Conservation (phyloP, 2,329 filamentous ascomycete genomes). For the Leptographium galeiforme region DNA sequence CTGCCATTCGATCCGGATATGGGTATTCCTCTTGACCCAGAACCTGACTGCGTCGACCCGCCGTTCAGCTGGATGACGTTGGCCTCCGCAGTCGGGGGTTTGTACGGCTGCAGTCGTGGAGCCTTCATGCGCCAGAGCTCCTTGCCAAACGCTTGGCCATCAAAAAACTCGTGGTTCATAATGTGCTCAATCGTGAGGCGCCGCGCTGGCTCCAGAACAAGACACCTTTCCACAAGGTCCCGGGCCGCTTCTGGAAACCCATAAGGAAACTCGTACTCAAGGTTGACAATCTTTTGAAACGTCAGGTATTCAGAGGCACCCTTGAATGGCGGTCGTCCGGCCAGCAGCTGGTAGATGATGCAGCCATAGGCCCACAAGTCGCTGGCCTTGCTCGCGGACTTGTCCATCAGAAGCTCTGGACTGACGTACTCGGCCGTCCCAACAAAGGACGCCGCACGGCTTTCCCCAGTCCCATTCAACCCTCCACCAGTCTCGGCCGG, state of each 20-base stretch:
- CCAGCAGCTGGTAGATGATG: slow-evolving; percentile 89
- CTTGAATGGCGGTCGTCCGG: slow-evolving; percentile 96
- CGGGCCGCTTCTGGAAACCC: slow-evolving; percentile 78
- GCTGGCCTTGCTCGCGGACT: slow-evolving; percentile 93
- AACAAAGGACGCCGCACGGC: slow-evolving; percentile 84
- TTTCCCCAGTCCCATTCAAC: slow-evolving; percentile 35
- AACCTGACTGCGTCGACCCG: slow-evolving; percentile 24
- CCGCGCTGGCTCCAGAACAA: slow-evolving; percentile 76
- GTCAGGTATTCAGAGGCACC: slow-evolving; percentile 91
- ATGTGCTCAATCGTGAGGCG: slow-evolving; percentile 89
- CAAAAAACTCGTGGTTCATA: slow-evolving; percentile 92
- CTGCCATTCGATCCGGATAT: not conserved
- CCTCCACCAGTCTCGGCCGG: slow-evolving; percentile 20
- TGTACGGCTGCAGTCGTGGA: slow-evolving; percentile 72
- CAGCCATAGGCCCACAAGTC: slow-evolving; percentile 98
- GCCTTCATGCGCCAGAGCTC: slow-evolving; percentile 81
- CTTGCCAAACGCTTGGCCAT: slow-evolving; percentile 73
- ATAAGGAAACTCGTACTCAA: slow-evolving; percentile 86
- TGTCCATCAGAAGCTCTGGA: slow-evolving; percentile 89
- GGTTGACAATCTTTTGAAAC: slow-evolving; percentile 91
- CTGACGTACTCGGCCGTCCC: slow-evolving; percentile 98
- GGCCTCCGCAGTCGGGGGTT: slow-evolving; percentile 62
- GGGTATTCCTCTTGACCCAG: slow-evolving; percentile 15
- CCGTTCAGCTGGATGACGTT: slow-evolving; percentile 62
- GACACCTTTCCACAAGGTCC: slow-evolving; percentile 77